Evolutionary conservation across 805 yeast genomes (phyloP).

Genomic region (Ogataea glucozyma): DNA sequence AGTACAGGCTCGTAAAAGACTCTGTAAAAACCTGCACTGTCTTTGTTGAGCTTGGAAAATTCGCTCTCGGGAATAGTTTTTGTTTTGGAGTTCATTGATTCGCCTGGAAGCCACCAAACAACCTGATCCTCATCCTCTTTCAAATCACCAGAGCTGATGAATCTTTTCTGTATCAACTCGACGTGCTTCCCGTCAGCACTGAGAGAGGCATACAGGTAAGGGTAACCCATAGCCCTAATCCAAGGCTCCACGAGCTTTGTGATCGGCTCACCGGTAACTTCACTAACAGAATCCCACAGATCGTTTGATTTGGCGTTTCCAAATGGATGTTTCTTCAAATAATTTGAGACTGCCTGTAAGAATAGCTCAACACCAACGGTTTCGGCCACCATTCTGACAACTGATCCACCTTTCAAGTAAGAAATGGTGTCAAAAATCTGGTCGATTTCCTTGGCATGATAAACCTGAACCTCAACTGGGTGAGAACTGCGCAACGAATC

Average conservation of each 20-base stretch:
- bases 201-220: slow-evolving; percentile 53
- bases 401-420: slow-evolving; percentile 77
- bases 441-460: slow-evolving; percentile 74
- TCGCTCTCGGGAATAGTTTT: slow-evolving; percentile 19
- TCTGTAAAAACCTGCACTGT: slow-evolving; percentile 53
- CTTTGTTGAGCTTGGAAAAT: slow-evolving; percentile 48
- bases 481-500: slow-evolving; percentile 67
- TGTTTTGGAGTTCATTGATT: slow-evolving; percentile 24
- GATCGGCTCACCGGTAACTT: slow-evolving; percentile 63
- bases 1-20: slow-evolving; percentile 50
- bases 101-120: slow-evolving; percentile 60
- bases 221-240: slow-evolving; percentile 76
- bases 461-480: slow-evolving; percentile 81
- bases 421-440: slow-evolving; percentile 83
- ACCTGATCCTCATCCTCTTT: slow-evolving; percentile 56
- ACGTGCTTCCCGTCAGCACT: slow-evolving; percentile 38
- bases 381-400: slow-evolving; percentile 73
- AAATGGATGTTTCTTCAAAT: slow-evolving; percentile 61
- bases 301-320: slow-evolving; percentile 75
- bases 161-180: slow-evolving; percentile 56
- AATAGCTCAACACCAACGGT: slow-evolving; percentile 69
- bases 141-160: slow-evolving; percentile 61
- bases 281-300: slow-evolving; percentile 67
- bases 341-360: slow-evolving; percentile 69
- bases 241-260: slow-evolving; percentile 62